A percentile compares a stretch with the other conserved stretches of the same genome.
These are phyloP conservation scores for Fonsecaea nubica DNA, from an alignment of 2,329 filamentous ascomycete species.

Conservation along the genomic window DNA sequence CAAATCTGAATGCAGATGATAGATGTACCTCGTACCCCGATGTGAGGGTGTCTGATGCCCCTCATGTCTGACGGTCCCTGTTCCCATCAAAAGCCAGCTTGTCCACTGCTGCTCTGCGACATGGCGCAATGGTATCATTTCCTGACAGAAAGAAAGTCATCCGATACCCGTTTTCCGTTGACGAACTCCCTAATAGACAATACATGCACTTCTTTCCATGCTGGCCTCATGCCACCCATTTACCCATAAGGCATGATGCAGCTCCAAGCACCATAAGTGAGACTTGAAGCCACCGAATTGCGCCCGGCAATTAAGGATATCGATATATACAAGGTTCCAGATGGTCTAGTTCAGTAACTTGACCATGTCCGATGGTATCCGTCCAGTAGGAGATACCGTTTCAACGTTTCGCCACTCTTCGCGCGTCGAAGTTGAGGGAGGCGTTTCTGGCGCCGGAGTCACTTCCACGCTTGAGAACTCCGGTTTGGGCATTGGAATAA, in stretches of 20 bases:
- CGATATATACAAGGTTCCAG: neutral
- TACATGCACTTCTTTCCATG: neutral
- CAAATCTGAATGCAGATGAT: slow-evolving; percentile 4
- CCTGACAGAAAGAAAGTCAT: neutral
- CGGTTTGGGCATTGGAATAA: slow-evolving; percentile 20
- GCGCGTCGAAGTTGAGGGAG: slow-evolving; percentile 21
- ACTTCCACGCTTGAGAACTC: slow-evolving; percentile 31
- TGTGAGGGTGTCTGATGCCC: neutral
- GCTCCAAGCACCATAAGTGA: neutral
- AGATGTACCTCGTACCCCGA: slow-evolving; percentile 1
- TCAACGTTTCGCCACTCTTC: slow-evolving; percentile 31
- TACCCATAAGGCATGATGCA: neutral
- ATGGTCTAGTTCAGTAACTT: slow-evolving; percentile 33
- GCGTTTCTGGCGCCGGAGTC: slow-evolving; percentile 37
- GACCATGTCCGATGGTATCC: slow-evolving; percentile 38
- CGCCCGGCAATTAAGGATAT: neutral
- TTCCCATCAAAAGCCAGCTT: slow-evolving; percentile 3
- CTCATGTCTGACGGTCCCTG: neutral
- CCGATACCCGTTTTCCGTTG: neutral
- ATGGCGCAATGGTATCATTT: neutral
- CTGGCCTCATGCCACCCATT: neutral
- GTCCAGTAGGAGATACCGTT: slow-evolving; percentile 37
- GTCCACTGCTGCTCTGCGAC: neutral
- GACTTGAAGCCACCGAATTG: neutral
- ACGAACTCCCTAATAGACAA: neutral